These are phyloP conservation scores for Suillus weaverae DNA, from an alignment of 768 basidiomycete species.

Conservation along the genomic window DNA sequence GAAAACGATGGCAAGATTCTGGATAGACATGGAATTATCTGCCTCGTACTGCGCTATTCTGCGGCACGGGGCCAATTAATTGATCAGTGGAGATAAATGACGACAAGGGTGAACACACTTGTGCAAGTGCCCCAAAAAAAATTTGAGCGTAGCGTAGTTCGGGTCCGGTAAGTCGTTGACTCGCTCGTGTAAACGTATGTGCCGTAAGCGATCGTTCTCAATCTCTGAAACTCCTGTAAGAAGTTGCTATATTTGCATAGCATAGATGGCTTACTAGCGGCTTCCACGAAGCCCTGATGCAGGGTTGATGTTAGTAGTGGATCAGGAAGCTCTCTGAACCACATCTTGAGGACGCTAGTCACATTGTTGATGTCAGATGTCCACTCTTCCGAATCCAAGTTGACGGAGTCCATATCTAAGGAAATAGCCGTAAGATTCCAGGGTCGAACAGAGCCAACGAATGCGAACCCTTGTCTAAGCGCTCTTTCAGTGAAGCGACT, in stretches of 20 bases:
- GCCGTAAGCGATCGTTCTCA: slow-evolving; percentile 92
- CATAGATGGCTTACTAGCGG: slow-evolving; percentile 68
- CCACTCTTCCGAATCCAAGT: slow-evolving; percentile 89
- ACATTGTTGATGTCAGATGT: slow-evolving; percentile 94
- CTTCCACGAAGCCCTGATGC: slow-evolving; percentile 93
- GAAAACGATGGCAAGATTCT: slow-evolving; percentile 95
- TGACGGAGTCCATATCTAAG: slow-evolving; percentile 80
- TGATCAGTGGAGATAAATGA: not conserved
- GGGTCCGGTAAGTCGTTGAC: slow-evolving; percentile 98
- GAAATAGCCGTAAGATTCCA: slow-evolving; percentile 22
- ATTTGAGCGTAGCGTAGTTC: slow-evolving; percentile 98
- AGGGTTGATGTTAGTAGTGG: slow-evolving; percentile 82
- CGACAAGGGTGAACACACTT: slow-evolving; percentile 48
- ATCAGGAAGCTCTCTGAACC: slow-evolving; percentile 95
- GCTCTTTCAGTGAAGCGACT: slow-evolving; percentile 77
- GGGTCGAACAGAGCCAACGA: not conserved
- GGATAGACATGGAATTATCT: slow-evolving; percentile 88
- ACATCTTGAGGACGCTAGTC: slow-evolving; percentile 91
- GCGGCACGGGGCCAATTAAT: slow-evolving; percentile 3
- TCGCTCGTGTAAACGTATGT: slow-evolving; percentile 94
- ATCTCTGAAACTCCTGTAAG: slow-evolving; percentile 50
- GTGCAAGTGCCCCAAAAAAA: slow-evolving; percentile 91
- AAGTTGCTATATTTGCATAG: not conserved
- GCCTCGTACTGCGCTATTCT: slow-evolving; percentile 76
- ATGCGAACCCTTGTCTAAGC: slow-evolving; percentile 76